Base-by-base conservation (phyloP, 768 basidiomycete species). In the Favolaschia claudopus region DNA sequence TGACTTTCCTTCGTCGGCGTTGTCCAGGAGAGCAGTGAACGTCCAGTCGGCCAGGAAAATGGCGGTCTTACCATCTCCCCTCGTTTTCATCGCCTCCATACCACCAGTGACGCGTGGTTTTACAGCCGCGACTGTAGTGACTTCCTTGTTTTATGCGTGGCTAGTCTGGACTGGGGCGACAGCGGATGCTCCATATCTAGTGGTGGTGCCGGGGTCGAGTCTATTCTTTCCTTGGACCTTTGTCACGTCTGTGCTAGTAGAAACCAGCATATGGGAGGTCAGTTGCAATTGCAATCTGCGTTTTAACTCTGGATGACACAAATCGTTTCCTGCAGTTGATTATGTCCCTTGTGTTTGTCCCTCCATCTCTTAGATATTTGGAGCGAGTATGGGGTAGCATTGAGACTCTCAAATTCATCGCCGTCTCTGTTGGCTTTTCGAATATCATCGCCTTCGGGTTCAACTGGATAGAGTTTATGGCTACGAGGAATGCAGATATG, bases 191-290 rank as follows among this genome's bases (percentile, higher is more conserved):
- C 86, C 89, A 28, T 96, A 91, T 75, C 79, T 96, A 67, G 87
- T 89, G 7, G 78, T 96, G 58, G 80, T 92, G 12, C 95, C 95
- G 5, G 95, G 94, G 14, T 82, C 84, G 37, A 89, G 89, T 67
- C 66, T 94, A 28, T 93, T 89, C 72, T 88, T 88, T 61, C 96
- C 96, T 42, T 99, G 97, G 97, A 94, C 94, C 3, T 83, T 99
- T 64, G 76, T 95, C n/a, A 95, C 91, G 5, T 90, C 93, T 3
- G 89, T 87, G 19, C 85, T 95, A 58, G 91, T 97, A 17, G 97
- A 99, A 76, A 85, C 87, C 43, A 88, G 82, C 58, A 66, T 95
- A 52, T 75, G 92, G 55, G 95, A 96, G 86, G 97, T 95, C 55
- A 68, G 89, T 81, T 27, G 46, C 22, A 45, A 22, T 45, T 44